Evolutionary conservation across 1,139 yeast genomes (phyloP), one percentile per base, ranked within the genome.

Genomic region (Hemisphaericaspora subhashii): DNA sequence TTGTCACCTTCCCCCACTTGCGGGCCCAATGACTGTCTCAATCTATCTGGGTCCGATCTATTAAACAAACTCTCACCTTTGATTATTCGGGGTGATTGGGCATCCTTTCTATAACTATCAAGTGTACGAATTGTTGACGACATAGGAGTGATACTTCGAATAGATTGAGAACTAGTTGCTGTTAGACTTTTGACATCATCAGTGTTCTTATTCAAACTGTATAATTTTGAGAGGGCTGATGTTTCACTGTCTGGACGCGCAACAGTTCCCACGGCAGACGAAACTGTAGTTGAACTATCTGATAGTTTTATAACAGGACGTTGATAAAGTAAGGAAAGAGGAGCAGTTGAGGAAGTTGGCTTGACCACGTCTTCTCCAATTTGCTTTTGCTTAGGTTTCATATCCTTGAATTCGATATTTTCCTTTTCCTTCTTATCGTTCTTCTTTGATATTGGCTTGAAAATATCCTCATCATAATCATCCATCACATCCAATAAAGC

Each of bases 381-480:
- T n/a, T n/a, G n/a, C n/a, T n/a, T n/a, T n/a, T n/a, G n/a, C n/a
- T n/a, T n/a, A n/a, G n/a, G n/a, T n/a, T n/a, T n/a, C n/a, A n/a
- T n/a, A n/a, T n/a, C n/a, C n/a, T n/a, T n/a, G n/a, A 34, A 33
- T 23, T 42, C 41, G 10, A 30, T 18, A 5, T 31, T 33, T 2
- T 39, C 39, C 12, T 28, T 33, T 13, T 32, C 9, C 4, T 31
- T 18, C 23, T 35, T 24, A n/a, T 24, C 33, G 15, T 35, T 32
- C 11, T 15, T 21, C 31, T 39, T 40, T 5, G 56, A 20, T n/a
- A 17, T 53, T 1, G 68, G 58, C 43, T 58, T 60, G 55, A 83
- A 83, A 1, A 77, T 62, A 15, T 63, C 67, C 4, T 65, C 58
- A 53, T 90, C 97, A 51, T 86, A 70, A n/a, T 43, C 45, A 30